Evolutionary conservation across 345 rosid genomes (phyloP).

Genomic region (Salix brachista): DNA sequence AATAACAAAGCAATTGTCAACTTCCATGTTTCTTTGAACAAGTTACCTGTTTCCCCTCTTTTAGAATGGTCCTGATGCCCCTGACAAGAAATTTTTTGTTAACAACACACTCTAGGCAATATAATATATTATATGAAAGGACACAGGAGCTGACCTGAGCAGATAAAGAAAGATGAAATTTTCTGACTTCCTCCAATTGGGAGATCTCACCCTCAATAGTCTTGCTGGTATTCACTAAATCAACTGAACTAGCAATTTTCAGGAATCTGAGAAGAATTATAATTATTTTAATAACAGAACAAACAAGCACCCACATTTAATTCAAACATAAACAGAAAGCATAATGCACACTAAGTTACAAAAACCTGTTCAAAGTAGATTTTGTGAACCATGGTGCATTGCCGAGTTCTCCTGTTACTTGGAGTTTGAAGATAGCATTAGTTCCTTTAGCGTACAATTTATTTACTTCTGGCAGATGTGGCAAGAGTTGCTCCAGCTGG

Average conservation of each 20-base stretch:
- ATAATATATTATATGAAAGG: slow-evolving; percentile 1
- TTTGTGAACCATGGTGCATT: slow-evolving; percentile 51
- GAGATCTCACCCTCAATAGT: slow-evolving; percentile 48
- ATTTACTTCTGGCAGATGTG: slow-evolving; percentile 40
- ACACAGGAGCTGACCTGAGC: slow-evolving; percentile 30
- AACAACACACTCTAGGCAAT: background rate
- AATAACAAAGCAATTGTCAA: background rate
- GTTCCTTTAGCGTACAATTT: slow-evolving; percentile 36
- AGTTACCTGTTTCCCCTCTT: slow-evolving; percentile 23
- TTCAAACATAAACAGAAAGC: background rate
- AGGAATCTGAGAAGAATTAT: slow-evolving; percentile 43
- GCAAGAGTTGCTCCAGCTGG: slow-evolving; percentile 42
- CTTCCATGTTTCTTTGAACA: background rate
- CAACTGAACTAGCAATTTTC: slow-evolving; percentile 36
- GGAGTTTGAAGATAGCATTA: slow-evolving; percentile 44
- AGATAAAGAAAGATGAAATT: slow-evolving; percentile 51
- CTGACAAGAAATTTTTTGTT: slow-evolving; percentile 19
- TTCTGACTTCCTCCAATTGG: slow-evolving; percentile 61
- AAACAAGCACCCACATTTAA: background rate
- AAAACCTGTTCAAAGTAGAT: slow-evolving; percentile 50
- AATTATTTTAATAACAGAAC: background rate
- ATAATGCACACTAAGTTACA: slow-evolving; percentile 1
- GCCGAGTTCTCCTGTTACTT: slow-evolving; percentile 25
- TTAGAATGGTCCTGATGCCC: slow-evolving; percentile 17
- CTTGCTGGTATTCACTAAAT: slow-evolving; percentile 33